Percentiles rank a stretch among this genome's conserved stretches.
These are phyloP conservation scores for Luffa acutangula DNA, from an alignment of 306 rosid genomes.

Conservation along the genomic window DNA sequence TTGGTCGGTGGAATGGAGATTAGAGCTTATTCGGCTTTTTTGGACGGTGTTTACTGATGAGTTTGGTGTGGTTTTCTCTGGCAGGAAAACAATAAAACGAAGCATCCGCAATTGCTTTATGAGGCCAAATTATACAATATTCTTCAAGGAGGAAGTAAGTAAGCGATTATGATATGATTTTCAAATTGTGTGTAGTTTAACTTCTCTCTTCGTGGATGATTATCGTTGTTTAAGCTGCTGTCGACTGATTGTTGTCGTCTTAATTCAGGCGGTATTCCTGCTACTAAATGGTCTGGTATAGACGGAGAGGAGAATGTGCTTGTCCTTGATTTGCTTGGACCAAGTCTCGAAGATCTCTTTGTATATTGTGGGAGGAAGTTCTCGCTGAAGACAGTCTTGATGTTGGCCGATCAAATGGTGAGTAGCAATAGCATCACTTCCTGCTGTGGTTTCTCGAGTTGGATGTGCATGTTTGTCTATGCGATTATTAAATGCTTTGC, in stretches of 20 bases:
- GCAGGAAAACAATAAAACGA: conserved; percentile 87
- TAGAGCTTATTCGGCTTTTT: neutral
- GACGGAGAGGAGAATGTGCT: conserved; percentile 80
- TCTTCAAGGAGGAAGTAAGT: conserved; percentile 97
- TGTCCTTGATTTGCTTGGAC: conserved; percentile 81
- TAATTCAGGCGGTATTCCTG: conserved; percentile 64
- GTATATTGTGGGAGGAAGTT: conserved; percentile 81
- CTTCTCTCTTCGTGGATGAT: neutral
- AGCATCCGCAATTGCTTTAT: conserved; percentile 86
- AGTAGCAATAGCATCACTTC: conserved; percentile 4
- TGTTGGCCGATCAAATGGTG: conserved; percentile 98
- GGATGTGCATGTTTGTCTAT: neutral
- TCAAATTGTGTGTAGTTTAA: neutral
- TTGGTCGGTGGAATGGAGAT: neutral
- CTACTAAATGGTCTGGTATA: conserved; percentile 71
- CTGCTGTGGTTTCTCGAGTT: neutral
- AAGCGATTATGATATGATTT: neutral
- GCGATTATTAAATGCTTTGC: neutral
- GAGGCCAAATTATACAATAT: conserved; percentile 85
- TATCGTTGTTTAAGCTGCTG: neutral
- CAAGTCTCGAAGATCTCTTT: conserved; percentile 93
- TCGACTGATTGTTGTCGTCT: neutral
- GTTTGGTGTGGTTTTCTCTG: conserved; percentile 8
- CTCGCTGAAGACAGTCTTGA: conserved; percentile 73
- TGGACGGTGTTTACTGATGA: neutral